These are phyloP conservation scores for Tetrapisispora pingtungensis DNA, from an alignment of 805 yeast species.

Conservation along the genomic window DNA sequence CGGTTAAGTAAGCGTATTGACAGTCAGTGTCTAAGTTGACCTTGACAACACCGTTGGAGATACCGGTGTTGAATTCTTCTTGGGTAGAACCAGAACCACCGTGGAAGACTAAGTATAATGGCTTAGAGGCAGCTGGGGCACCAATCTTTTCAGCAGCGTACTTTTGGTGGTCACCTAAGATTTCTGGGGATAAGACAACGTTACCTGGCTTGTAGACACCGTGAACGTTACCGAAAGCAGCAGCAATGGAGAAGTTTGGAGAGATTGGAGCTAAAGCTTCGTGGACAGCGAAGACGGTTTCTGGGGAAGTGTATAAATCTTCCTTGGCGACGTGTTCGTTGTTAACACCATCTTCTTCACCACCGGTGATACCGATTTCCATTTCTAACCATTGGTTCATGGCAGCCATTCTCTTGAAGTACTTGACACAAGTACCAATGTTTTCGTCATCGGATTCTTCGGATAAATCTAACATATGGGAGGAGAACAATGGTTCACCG, in stretches of 20 bases:
- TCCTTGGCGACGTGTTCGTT: constrained; percentile 87
- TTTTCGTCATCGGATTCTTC: constrained; percentile 96
- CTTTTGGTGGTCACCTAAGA: constrained; percentile 91
- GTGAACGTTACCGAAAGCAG: constrained; percentile 98
- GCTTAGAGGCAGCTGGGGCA: constrained; percentile 41
- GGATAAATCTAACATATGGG: constrained; percentile 97
- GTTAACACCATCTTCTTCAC: constrained; percentile 99
- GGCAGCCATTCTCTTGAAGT: constrained; percentile 89
- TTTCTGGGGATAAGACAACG: constrained; percentile 83
- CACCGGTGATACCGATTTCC: constrained; percentile 99
- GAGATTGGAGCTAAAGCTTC: constrained; percentile 82
- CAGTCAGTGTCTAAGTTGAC: constrained; percentile 99
- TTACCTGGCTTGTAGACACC: constrained; percentile 97
- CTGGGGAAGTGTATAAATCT: constrained; percentile 86
- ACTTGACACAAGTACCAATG: constrained; percentile 87
- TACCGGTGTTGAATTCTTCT: constrained; percentile 84
- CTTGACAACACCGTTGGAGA: constrained; percentile 91
- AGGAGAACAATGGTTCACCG: constrained; percentile 95
- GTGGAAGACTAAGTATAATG: constrained; percentile 97
- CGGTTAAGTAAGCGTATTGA: constrained; percentile 93
- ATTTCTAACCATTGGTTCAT: constrained; percentile 97
- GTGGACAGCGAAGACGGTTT: constrained; percentile 86
- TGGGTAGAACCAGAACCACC: constrained; percentile 99
- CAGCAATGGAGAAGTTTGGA: constrained; percentile 98
- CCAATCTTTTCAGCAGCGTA: constrained; percentile 66